Evolutionary conservation across 2,329 filamentous ascomycete species (phyloP).

Genomic region (Beauveria brongniartii): DNA sequence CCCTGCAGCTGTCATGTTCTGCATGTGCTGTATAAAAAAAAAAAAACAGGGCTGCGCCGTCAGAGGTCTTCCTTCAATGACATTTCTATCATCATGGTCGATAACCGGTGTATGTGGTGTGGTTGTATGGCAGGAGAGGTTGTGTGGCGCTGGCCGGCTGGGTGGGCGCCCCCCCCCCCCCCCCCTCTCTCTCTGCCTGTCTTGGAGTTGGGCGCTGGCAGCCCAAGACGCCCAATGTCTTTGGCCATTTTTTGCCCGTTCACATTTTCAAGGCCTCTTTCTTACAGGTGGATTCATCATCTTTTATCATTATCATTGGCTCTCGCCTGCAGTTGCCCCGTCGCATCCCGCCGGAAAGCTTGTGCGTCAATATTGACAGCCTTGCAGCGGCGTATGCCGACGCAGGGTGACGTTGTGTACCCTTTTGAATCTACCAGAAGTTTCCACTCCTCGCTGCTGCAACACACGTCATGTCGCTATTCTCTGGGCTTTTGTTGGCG

Average conservation of each 20-base stretch:
- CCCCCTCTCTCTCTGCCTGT: not conserved
- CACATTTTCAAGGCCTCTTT: not conserved
- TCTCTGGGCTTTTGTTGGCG: not conserved
- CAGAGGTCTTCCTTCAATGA: not conserved
- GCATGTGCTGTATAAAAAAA: not conserved
- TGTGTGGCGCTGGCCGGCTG: not conserved
- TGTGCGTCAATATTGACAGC: slow-evolving; percentile 3
- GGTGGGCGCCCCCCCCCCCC: not conserved
- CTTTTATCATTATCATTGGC: not conserved
- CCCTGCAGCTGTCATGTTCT: not conserved
- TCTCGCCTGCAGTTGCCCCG: slow-evolving; percentile 7
- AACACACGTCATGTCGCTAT: not conserved
- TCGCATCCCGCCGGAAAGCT: not conserved
- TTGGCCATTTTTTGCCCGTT: not conserved
- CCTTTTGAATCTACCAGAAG: not conserved
- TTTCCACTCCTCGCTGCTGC: not conserved
- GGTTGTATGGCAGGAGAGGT: not conserved
- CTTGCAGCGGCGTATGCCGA: not conserved
- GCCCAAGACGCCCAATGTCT: not conserved
- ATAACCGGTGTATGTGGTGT: not conserved
- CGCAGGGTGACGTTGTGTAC: not conserved
- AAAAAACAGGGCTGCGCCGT: not conserved
- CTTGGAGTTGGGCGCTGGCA: not conserved
- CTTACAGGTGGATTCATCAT: not conserved
- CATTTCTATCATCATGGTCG: not conserved